Percentiles rank a stretch among this genome's conserved stretches.
Conservation (phyloP, 345 rosid species). For the Brassica cretica region DNA sequence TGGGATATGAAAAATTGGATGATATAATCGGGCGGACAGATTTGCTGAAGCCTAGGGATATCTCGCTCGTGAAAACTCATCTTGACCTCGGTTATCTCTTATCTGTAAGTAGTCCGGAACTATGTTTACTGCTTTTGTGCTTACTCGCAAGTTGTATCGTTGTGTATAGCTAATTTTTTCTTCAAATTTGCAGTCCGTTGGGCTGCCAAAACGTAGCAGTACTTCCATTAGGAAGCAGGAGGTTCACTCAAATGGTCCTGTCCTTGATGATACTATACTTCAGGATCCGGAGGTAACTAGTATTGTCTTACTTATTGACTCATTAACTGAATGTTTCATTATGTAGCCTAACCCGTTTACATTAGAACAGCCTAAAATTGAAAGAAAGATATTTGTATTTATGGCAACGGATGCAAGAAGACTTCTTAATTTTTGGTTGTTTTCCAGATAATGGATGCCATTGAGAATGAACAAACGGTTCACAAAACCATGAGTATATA, state of each 20-base stretch:
- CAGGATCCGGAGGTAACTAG: conserved; percentile 78
- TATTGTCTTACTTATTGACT: conserved; percentile 1
- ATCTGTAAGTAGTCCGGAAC: conserved; percentile 49
- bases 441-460: conserved; percentile 75
- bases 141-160: conserved; percentile 9
- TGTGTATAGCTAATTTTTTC: conserved; percentile 14
- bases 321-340: background rate
- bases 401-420: background rate
- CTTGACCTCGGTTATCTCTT: conserved; percentile 81
- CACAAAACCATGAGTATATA: conserved; percentile 64
- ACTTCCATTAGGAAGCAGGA: conserved; percentile 86
- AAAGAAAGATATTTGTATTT: conserved; percentile 7
- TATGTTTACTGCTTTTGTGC: conserved; percentile 1
- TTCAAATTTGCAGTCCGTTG: conserved; percentile 59
- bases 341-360: background rate
- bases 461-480: conserved; percentile 75
- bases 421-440: conserved; percentile 7
- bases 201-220: conserved; percentile 88
- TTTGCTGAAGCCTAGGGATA: conserved; percentile 75
- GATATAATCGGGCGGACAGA: conserved; percentile 88
- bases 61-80: conserved; percentile 95
- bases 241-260: conserved; percentile 83
- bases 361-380: background rate
- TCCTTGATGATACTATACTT: conserved; percentile 78
- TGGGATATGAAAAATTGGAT: conserved; percentile 90